These are phyloP conservation scores for Diplodia corticola DNA, from an alignment of 2,329 filamentous ascomycete genomes.

Conservation along the genomic window DNA sequence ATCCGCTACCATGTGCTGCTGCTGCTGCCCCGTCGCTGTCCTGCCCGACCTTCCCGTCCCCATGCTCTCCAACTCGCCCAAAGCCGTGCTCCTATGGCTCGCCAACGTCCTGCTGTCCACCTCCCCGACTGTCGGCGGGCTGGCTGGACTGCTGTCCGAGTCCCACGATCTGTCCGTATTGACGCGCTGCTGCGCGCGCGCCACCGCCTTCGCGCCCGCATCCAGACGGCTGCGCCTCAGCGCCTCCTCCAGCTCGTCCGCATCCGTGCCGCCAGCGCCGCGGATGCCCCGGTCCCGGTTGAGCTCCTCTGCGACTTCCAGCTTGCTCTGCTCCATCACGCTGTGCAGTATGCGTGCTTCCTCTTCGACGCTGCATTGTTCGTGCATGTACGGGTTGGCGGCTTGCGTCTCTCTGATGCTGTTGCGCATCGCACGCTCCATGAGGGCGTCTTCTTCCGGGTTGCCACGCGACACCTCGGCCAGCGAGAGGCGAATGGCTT, in stretches of 20 bases:
- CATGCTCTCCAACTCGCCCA: slow-evolving; percentile 26
- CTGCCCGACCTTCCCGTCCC: slow-evolving; percentile 11
- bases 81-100: slow-evolving; percentile 26
- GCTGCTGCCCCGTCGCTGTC: not conserved
- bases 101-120: not conserved
- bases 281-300: not conserved
- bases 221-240: slow-evolving; percentile 48
- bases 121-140: slow-evolving; percentile 9
- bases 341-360: slow-evolving; percentile 50
- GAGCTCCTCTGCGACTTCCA: slow-evolving; percentile 44
- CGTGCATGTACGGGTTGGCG: slow-evolving; percentile 31
- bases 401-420: slow-evolving; percentile 62
- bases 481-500: slow-evolving; percentile 66
- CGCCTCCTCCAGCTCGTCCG: slow-evolving; percentile 47
- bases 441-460: slow-evolving; percentile 64
- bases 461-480: slow-evolving; percentile 70
- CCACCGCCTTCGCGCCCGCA: slow-evolving; percentile 25
- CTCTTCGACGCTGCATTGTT: slow-evolving; percentile 35
- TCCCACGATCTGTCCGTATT: not conserved
- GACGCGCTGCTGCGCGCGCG: slow-evolving; percentile 18
- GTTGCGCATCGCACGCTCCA: slow-evolving; percentile 73
- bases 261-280: slow-evolving; percentile 28
- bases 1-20: not conserved
- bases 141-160: not conserved
- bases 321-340: slow-evolving; percentile 51